A percentile compares a stretch with the other conserved stretches of the same genome.
These are phyloP conservation scores for Beauveria caledonica DNA, from an alignment of 2,329 filamentous ascomycete species.

Conservation along the genomic window DNA sequence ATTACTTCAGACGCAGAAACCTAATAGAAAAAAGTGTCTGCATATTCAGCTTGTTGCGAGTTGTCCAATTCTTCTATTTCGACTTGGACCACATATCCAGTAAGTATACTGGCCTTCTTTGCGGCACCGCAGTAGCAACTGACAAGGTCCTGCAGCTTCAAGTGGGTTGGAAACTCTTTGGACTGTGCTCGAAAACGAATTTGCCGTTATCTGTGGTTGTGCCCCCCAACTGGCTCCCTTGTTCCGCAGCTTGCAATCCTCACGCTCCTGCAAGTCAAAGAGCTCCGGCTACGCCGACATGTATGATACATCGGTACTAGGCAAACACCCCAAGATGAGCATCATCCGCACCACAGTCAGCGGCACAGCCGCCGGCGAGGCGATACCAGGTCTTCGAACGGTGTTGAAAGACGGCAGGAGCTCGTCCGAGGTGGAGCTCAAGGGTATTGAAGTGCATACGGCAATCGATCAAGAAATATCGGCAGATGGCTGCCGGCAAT, in stretches of 20 bases:
- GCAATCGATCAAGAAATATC: constrained; percentile 15
- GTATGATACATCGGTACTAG: constrained; percentile 8
- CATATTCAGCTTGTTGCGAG: constrained; percentile 5
- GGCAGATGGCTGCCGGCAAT: background rate
- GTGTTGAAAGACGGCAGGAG: background rate
- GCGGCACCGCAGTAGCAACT: background rate
- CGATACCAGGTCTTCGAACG: background rate
- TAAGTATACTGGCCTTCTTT: background rate
- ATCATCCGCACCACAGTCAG: constrained; percentile 10
- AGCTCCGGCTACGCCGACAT: constrained; percentile 5
- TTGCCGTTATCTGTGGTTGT: constrained; percentile 12
- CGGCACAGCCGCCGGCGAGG: background rate
- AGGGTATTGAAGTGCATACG: constrained; percentile 14
- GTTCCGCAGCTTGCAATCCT: background rate
- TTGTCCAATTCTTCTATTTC: constrained; percentile 9
- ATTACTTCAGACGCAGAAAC: background rate
- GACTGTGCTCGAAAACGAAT: constrained; percentile 10
- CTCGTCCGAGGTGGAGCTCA: constrained; percentile 15
- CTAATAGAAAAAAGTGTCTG: constrained; percentile 8
- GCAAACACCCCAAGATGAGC: constrained; percentile 8
- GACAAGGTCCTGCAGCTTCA: background rate
- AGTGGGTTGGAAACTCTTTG: constrained; percentile 5
- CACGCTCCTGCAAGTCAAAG: background rate
- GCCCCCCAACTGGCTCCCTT: constrained; percentile 9
- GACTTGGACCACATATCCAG: constrained; percentile 8